A percentile compares a stretch with the other conserved stretches of the same genome.
phyloP scores from a whole-genome alignment of 257 asterid genomes.

The Handroanthus guayacan region DNA sequence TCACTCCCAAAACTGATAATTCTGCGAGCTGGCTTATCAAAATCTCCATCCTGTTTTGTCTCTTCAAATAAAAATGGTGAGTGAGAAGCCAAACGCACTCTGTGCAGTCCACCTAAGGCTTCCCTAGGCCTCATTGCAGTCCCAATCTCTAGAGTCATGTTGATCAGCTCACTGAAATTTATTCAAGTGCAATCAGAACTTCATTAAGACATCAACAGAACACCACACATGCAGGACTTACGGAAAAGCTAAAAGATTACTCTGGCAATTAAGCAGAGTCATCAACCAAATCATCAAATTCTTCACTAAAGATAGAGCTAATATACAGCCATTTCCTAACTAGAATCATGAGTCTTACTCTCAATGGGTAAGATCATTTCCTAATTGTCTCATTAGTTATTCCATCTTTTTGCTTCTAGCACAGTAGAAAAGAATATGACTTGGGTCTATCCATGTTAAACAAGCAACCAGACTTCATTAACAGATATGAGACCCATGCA shows the following conservation, averaged over 20 bases:
- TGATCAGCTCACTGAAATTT: conserved; percentile 45
- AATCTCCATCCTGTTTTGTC: conserved; percentile 52
- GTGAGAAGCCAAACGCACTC: conserved; percentile 70
- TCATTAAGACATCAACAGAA: conserved; percentile 19
- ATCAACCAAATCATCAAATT: conserved; percentile 11
- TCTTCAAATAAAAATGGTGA: conserved; percentile 65
- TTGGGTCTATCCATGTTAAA: background rate
- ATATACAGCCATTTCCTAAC: background rate
- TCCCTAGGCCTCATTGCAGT: conserved; percentile 50
- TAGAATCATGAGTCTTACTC: background rate
- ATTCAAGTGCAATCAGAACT: conserved; percentile 16
- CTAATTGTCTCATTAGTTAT: background rate
- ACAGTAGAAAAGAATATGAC: background rate
- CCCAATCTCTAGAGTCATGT: conserved; percentile 55
- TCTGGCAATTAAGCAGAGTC: background rate
- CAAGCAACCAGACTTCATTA: background rate
- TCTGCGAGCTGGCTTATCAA: conserved; percentile 39
- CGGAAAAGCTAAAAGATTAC: conserved; percentile 7
- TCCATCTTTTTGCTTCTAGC: background rate
- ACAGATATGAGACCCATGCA: background rate
- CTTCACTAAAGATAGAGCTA: background rate
- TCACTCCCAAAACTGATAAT: conserved; percentile 39
- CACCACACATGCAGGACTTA: background rate
- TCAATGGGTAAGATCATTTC: background rate
- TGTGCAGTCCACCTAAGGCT: conserved; percentile 68